phyloP scores from a whole-genome alignment of 768 basidiomycete genomes.

The Tricholoma terreum region DNA sequence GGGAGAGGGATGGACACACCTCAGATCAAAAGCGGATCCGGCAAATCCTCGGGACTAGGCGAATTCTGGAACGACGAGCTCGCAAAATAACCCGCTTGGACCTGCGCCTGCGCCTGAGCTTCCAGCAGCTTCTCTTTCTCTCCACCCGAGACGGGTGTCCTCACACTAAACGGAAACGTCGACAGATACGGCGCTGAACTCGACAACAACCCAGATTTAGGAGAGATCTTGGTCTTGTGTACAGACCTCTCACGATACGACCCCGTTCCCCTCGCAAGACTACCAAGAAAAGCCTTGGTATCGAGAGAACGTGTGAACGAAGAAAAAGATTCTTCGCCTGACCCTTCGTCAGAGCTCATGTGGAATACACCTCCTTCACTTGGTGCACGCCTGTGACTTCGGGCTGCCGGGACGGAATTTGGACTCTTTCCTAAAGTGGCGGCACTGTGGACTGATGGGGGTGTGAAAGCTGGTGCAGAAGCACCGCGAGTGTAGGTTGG shows the following conservation, averaged over 20 bases:
- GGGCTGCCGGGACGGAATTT: slow-evolving; percentile 2
- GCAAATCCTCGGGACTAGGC: slow-evolving; percentile 78
- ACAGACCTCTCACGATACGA: too few relatives aligned
- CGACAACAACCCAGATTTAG: not conserved
- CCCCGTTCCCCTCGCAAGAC: not conserved
- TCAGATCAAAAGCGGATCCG: slow-evolving; percentile 60
- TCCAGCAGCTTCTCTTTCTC: slow-evolving; percentile 32
- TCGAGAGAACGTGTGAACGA: not conserved
- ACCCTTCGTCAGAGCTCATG: slow-evolving; percentile 65
- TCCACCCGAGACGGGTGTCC: slow-evolving; percentile 8
- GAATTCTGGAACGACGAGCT: slow-evolving; percentile 86
- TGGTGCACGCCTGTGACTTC: slow-evolving; percentile 56
- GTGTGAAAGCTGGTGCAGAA: slow-evolving; percentile 10
- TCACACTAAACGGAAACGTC: slow-evolving; percentile 1
- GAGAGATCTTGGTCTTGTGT: too few relatives aligned
- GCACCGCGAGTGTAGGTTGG: not conserved
- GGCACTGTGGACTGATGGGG: slow-evolving; percentile 1
- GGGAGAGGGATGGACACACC: not conserved
- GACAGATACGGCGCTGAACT: not conserved
- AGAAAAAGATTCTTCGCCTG: slow-evolving; percentile 5
- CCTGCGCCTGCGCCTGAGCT: slow-evolving; percentile 21
- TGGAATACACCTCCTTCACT: slow-evolving; percentile 69
- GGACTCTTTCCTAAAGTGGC: slow-evolving; percentile 2
- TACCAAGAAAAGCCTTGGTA: not conserved
- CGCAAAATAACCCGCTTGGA: slow-evolving; percentile 56